phyloP scores from a whole-genome alignment of 2,329 filamentous ascomycete species.

The Aspergillus caelatus region DNA sequence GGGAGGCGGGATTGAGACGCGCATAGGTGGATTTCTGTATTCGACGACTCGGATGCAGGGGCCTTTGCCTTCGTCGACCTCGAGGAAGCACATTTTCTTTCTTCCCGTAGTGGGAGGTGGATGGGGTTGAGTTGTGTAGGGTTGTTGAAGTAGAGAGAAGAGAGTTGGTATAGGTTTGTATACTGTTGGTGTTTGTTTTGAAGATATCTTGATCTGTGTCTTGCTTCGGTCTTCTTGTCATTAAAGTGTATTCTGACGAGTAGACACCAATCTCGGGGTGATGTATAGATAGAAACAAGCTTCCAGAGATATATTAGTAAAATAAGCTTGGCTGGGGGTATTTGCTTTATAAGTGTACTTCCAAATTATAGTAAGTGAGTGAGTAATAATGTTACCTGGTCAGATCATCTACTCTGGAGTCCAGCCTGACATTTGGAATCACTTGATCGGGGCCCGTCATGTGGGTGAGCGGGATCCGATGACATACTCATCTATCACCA shows the following conservation, averaged over 20 bases:
- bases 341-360: neutral
- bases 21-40: constrained; percentile 13
- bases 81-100: constrained; percentile 22
- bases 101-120: neutral
- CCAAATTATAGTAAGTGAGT: too few relatives aligned
- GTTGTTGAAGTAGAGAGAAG: neutral
- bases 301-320: neutral
- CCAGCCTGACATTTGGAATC: neutral
- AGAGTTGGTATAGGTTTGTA: neutral
- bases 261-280: neutral
- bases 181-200: neutral
- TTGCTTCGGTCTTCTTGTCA: neutral
- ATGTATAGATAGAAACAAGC: neutral
- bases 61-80: constrained; percentile 16
- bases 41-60: constrained; percentile 16
- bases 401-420: neutral
- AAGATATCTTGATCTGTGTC: neutral
- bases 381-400: neutral
- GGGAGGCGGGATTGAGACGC: constrained; percentile 5
- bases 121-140: neutral
- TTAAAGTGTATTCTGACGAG: neutral
- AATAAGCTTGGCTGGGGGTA: neutral
- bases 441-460: neutral
- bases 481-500: neutral
- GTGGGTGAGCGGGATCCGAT: neutral